Evolutionary conservation across 2,329 filamentous ascomycete species (phyloP).

Genomic region (Graphilbum ipis-grandicollis): DNA sequence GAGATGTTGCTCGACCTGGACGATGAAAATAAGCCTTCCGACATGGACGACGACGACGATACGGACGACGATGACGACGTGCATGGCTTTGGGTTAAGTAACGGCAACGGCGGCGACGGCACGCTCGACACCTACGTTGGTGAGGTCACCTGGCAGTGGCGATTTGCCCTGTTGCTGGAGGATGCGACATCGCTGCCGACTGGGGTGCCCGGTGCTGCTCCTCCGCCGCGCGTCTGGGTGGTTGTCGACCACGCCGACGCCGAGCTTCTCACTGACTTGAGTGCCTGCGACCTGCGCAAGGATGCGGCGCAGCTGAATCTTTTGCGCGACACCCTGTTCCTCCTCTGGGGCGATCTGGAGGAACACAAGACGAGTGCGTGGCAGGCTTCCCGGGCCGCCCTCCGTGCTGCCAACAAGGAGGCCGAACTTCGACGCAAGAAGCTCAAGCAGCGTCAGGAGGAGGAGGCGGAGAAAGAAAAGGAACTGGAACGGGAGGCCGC

Average conservation of each 20-base stretch:
- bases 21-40: slow-evolving; percentile 18
- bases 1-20: slow-evolving; percentile 30
- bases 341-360: slow-evolving; percentile 74
- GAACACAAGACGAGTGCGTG: slow-evolving; percentile 44
- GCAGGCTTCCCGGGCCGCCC: not conserved
- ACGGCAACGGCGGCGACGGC: slow-evolving; percentile 5
- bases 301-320: slow-evolving; percentile 27
- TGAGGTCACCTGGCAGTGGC: slow-evolving; percentile 57
- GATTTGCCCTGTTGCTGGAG: slow-evolving; percentile 64
- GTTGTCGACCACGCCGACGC: slow-evolving; percentile 43
- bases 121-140: slow-evolving; percentile 11
- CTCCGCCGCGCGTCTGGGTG: slow-evolving; percentile 41
- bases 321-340: slow-evolving; percentile 54
- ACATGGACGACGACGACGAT: slow-evolving; percentile 17
- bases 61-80: slow-evolving; percentile 13
- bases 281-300: slow-evolving; percentile 37
- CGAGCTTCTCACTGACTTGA: slow-evolving; percentile 28
- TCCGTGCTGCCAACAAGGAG: slow-evolving; percentile 25
- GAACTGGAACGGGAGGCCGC: too few species aligned
- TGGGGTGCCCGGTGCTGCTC: slow-evolving; percentile 5
- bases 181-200: slow-evolving; percentile 32
- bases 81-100: slow-evolving; percentile 11
- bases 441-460: slow-evolving; percentile 11
- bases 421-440: not conserved
- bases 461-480: slow-evolving; percentile 8